phyloP scores from a whole-genome alignment of 768 basidiomycete genomes.

The Mycena vitilis region DNA sequence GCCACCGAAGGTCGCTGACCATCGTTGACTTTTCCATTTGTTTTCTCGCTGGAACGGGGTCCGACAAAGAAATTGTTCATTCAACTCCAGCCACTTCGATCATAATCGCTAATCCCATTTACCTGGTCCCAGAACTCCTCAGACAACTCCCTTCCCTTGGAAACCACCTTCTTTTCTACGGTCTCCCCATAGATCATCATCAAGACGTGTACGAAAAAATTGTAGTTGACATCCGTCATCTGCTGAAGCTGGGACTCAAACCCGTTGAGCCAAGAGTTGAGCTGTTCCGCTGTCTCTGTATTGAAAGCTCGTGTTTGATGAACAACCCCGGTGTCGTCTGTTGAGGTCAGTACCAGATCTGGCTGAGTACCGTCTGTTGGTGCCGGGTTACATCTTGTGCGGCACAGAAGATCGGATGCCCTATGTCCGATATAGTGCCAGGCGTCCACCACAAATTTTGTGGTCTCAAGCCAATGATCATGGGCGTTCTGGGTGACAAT shows the following conservation, averaged over 20 bases:
- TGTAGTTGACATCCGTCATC: constrained; percentile 9
- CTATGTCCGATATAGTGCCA: constrained; percentile 28
- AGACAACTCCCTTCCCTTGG: not conserved
- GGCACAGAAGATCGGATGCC: constrained; percentile 24
- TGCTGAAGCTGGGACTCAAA: constrained; percentile 12
- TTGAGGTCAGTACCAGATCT: constrained; percentile 32
- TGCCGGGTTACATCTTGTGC: constrained; percentile 26
- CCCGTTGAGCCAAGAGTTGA: constrained; percentile 6
- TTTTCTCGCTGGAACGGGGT: too few species aligned
- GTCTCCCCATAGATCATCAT: constrained; percentile 4
- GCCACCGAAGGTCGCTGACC: too few species aligned
- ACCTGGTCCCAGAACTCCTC: too few species aligned
- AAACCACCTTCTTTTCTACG: not conserved
- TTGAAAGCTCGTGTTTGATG: constrained; percentile 35
- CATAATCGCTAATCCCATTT: too few species aligned
- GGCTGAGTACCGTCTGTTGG: constrained; percentile 35
- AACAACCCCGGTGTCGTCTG: not conserved
- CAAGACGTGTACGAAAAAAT: constrained; percentile 11
- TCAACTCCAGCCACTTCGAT: too few species aligned
- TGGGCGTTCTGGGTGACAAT: constrained; percentile 17
- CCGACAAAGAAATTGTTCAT: too few species aligned
- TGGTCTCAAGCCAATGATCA: constrained; percentile 25
- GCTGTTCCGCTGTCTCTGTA: constrained; percentile 27
- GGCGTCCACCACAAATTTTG: constrained; percentile 35
- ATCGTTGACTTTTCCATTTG: too few species aligned